A percentile compares a stretch with the other conserved stretches of the same genome.
These are phyloP conservation scores for Sarocladium oryzae DNA, from an alignment of 2,329 filamentous ascomycete species.

Conservation along the genomic window DNA sequence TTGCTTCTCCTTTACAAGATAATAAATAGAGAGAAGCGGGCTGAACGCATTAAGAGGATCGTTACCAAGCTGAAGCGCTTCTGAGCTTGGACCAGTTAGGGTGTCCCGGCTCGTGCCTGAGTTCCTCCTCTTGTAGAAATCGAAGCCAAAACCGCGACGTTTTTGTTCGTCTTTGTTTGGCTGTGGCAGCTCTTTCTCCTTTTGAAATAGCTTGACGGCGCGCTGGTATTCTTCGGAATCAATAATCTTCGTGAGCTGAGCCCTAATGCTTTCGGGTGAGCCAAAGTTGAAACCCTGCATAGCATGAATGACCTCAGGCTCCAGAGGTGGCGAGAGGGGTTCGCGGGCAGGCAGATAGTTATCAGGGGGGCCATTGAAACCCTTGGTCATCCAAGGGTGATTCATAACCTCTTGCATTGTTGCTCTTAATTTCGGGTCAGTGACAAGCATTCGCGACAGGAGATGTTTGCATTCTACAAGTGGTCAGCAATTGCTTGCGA, in stretches of 20 bases:
- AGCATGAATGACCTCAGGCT: slow-evolving; percentile 74
- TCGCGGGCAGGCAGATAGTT: slow-evolving; percentile 82
- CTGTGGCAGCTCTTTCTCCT: slow-evolving; percentile 55
- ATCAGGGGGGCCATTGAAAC: slow-evolving; percentile 78
- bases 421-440: slow-evolving; percentile 80
- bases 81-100: slow-evolving; percentile 73
- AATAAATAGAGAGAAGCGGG: slow-evolving; percentile 89
- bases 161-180: slow-evolving; percentile 66
- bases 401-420: slow-evolving; percentile 87
- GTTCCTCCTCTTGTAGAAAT: slow-evolving; percentile 93
- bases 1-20: slow-evolving; percentile 90
- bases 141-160: slow-evolving; percentile 79
- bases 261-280: slow-evolving; percentile 71
- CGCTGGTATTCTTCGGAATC: slow-evolving; percentile 92
- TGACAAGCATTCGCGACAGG: slow-evolving; percentile 92
- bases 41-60: slow-evolving; percentile 93
- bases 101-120: slow-evolving; percentile 87
- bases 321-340: slow-evolving; percentile 77
- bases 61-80: slow-evolving; percentile 72
- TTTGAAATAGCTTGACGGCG: slow-evolving; percentile 65
- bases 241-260: slow-evolving; percentile 77
- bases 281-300: slow-evolving; percentile 99
- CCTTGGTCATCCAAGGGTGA: slow-evolving; percentile 94
- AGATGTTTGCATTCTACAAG: slow-evolving; percentile 80
- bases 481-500: slow-evolving; percentile 26